Conservation (phyloP, 2,329 filamentous ascomycete genomes). For the Coniochaeta sp. region DNA sequence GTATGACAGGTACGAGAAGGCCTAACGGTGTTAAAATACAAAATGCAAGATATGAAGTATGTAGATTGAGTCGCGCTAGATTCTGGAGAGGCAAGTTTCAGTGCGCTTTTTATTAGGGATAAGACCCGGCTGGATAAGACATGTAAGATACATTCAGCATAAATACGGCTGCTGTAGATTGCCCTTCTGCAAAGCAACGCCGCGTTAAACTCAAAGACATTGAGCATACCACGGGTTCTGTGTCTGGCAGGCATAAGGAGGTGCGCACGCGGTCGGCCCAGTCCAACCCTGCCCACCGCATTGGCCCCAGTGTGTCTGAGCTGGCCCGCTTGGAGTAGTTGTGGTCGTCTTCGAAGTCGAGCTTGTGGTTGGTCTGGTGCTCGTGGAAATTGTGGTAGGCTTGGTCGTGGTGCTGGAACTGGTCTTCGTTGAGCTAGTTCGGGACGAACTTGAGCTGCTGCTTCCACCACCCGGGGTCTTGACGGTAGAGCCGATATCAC, state of each 20-base stretch:
- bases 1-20: no score
- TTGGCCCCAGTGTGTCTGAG: constrained; percentile 1
- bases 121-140: no score
- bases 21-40: no score
- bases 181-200: background rate
- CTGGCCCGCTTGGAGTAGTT: background rate
- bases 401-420: constrained; percentile 9
- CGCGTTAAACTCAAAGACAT: background rate
- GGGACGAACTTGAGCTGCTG: background rate
- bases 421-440: constrained; percentile 12
- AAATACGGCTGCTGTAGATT: no score
- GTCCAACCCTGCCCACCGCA: constrained; percentile 1
- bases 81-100: no score
- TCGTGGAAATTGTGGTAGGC: background rate
- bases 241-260: background rate
- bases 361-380: background rate
- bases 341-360: background rate
- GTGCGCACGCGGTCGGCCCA: background rate
- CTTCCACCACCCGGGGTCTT: background rate
- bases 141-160: no score
- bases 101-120: no score
- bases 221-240: background rate
- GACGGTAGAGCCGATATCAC: constrained; percentile 41
- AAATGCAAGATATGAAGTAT: no score
- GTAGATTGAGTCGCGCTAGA: no score